Evolutionary conservation across 2,329 filamentous ascomycete species (phyloP).

Genomic region (Diaporthe sp.): DNA sequence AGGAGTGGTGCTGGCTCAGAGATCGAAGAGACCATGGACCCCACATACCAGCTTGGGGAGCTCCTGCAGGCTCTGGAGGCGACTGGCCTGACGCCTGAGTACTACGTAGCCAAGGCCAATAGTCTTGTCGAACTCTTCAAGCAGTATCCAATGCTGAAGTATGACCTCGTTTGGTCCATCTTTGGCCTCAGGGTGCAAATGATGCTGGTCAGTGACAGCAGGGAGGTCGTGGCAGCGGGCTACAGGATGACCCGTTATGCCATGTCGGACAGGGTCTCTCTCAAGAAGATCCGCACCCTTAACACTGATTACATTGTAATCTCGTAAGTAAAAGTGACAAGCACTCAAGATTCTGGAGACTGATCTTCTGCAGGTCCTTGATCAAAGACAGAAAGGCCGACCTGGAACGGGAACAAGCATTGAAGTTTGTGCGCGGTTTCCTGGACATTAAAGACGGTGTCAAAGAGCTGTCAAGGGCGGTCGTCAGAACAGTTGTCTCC

Average conservation of each 20-base stretch:
- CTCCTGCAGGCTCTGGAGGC: constrained; percentile 90
- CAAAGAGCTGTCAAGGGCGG: constrained; percentile 85
- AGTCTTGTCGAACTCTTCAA: constrained; percentile 97
- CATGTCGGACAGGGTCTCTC: constrained; percentile 90
- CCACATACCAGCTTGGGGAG: constrained; percentile 91
- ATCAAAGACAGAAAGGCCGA: constrained; percentile 98
- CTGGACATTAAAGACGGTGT: constrained; percentile 95
- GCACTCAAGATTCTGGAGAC: neutral
- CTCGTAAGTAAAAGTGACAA: constrained; percentile 58
- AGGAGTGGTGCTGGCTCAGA: constrained; percentile 72
- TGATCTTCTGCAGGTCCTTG: constrained; percentile 70
- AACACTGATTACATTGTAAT: constrained; percentile 96
- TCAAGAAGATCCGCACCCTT: constrained; percentile 87
- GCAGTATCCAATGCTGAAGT: constrained; percentile 91
- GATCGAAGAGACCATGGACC: constrained; percentile 80
- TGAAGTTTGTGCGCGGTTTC: constrained; percentile 96
- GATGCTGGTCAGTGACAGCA: constrained; percentile 95
- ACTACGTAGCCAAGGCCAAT: constrained; percentile 94
- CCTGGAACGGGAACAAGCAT: constrained; percentile 94
- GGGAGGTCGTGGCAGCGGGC: constrained; percentile 94
- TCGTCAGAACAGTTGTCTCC: constrained; percentile 90
- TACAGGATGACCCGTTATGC: constrained; percentile 95
- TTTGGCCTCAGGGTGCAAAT: constrained; percentile 95
- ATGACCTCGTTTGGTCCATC: constrained; percentile 95
- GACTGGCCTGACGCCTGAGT: constrained; percentile 90